phyloP scores from a whole-genome alignment of 805 yeast species.

The Myxozyma melibiosi region DNA sequence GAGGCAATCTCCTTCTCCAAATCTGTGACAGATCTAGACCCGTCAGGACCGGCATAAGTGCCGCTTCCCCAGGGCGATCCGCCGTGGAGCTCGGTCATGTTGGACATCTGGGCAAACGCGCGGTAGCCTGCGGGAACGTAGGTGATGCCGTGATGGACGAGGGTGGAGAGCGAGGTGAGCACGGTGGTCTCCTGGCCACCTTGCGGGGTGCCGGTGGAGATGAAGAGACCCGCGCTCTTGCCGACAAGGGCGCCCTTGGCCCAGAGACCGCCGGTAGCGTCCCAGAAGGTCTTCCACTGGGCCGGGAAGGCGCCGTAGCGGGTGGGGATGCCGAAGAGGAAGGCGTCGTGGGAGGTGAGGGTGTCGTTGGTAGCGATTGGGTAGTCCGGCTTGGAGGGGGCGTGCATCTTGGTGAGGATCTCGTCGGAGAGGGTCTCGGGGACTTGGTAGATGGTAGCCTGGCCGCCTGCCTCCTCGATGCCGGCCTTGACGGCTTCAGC shows the following conservation, averaged over 20 bases:
- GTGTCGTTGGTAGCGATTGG: constrained; percentile 63
- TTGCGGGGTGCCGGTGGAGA: constrained; percentile 70
- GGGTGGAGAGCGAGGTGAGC: constrained; percentile 57
- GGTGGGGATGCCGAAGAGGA: constrained; percentile 78
- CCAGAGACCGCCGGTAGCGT: constrained; percentile 68
- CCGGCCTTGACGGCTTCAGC: constrained; percentile 74
- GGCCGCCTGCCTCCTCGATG: constrained; percentile 67
- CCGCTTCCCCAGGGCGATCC: constrained; percentile 91
- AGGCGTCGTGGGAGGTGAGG: constrained; percentile 67
- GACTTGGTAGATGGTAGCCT: constrained; percentile 74
- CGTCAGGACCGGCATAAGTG: constrained; percentile 71
- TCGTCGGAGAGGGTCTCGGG: constrained; percentile 74
- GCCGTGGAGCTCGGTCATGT: constrained; percentile 71
- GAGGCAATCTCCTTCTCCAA: constrained; percentile 66
- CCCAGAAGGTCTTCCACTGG: constrained; percentile 78
- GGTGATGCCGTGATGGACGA: constrained; percentile 76
- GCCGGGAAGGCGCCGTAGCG: constrained; percentile 76
- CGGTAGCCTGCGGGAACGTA: constrained; percentile 78
- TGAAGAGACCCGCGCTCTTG: constrained; percentile 72
- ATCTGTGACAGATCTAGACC: constrained; percentile 66
- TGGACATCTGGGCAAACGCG: constrained; percentile 57
- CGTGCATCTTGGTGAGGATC: constrained; percentile 63
- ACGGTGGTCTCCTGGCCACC: constrained; percentile 81
- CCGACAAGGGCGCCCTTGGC: constrained; percentile 56
- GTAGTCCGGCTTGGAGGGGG: constrained; percentile 51